These are phyloP conservation scores for Silene vulgaris DNA, from an alignment of 179 eudicot species.

Conservation along the genomic window DNA sequence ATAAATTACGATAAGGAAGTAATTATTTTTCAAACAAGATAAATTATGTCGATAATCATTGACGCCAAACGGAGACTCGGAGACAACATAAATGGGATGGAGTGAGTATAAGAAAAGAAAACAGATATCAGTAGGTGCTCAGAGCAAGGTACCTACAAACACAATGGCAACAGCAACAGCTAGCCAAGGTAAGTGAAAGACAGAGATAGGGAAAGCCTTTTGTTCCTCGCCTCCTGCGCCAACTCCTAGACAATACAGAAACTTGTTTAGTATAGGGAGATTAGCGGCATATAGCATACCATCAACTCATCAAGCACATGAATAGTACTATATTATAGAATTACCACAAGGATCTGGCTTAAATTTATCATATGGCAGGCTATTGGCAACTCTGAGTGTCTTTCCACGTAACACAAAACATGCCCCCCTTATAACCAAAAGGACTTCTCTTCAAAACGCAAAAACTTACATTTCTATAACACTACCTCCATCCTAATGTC, in stretches of 20 bases:
- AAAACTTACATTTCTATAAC: background rate
- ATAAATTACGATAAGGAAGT: background rate
- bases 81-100: background rate
- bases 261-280: constrained; percentile 7
- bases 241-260: constrained; percentile 50
- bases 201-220: constrained; percentile 59
- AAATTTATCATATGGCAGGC: background rate
- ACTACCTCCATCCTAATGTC: background rate
- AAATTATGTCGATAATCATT: too few relatives aligned
- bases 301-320: constrained; percentile 19
- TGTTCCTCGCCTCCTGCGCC: constrained; percentile 99
- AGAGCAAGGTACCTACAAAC: constrained; percentile 99
- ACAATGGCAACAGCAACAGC: constrained; percentile 65
- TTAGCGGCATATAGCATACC: background rate
- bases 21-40: background rate
- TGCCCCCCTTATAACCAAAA: background rate
- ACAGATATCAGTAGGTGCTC: constrained; percentile 38
- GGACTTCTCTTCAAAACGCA: background rate
- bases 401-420: background rate
- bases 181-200: constrained; percentile 79
- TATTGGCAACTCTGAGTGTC: background rate
- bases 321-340: background rate
- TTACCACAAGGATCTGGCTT: background rate
- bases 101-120: background rate
- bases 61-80: background rate